Base-by-base conservation (phyloP, 148 eudicot species). In the Drosera capensis region DNA sequence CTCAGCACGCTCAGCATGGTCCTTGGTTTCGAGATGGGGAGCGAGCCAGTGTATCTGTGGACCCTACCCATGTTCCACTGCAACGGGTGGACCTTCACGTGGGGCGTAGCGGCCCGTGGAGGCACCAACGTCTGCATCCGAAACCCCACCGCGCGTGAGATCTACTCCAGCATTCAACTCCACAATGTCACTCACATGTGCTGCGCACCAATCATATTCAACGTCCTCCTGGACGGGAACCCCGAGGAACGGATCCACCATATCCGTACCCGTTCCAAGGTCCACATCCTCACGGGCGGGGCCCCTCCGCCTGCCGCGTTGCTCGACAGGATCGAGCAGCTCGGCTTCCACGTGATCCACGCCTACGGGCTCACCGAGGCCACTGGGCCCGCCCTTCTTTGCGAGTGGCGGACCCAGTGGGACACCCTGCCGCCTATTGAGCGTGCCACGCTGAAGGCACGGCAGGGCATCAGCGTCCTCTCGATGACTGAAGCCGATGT, bases 61-160 rank as follows among this genome's bases (percentile, higher is more conserved):
- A 68, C 94, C 8, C 75, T 87, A 7, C 94, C 96, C 6, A 87
- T 87, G 96, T 87, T 87, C 59, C 96, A 87, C 30, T 87, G 96
- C 55, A 87, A 87, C n/a, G 96, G 96, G 8, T 87, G 96, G 94
- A 87, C 94, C 14, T 79, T 87, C 70, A 82, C 96, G 1, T 87
- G 96, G 96, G 96, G 96, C 2, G 59, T 82, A 1, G 96, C 96
- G 0, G 96, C 96, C 0, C 68, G 94, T 0, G 96, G 96, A 13
- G 96, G 96, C 21, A 87, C 96, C 49, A 87, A 82, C 41, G 90
- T 87, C 0, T 87, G 90, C 54, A 82, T 87, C 23, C 82, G 96
- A 2, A 71, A 57, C 57, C 62, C 90, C 1, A 72, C 75, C 0
- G 85, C 83, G 2, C 12, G 21, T 0, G 79, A 74, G 12, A 82